These are phyloP conservation scores for Dacryopinax primogenitus DNA, from an alignment of 768 basidiomycete species.

Conservation along the genomic window DNA sequence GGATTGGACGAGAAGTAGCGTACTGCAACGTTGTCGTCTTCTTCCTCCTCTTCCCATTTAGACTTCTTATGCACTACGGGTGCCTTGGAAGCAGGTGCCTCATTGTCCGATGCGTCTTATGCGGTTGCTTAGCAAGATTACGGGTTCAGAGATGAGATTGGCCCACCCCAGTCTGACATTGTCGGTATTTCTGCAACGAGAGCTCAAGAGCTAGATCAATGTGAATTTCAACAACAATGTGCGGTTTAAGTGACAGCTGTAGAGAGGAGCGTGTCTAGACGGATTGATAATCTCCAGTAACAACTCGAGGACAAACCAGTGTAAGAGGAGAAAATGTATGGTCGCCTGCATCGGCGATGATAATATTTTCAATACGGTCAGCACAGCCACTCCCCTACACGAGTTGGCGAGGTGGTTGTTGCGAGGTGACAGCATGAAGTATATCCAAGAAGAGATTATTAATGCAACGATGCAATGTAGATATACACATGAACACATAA, in stretches of 20 bases:
- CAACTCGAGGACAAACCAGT: too few species aligned
- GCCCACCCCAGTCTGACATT: slow-evolving; percentile 41
- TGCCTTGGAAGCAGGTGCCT: slow-evolving; percentile 24
- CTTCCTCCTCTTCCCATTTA: slow-evolving; percentile 88
- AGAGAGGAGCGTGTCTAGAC: too few species aligned
- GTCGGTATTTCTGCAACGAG: background rate
- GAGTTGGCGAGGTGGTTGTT: too few species aligned
- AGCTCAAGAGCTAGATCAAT: background rate
- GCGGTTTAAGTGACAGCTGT: too few species aligned
- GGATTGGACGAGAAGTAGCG: slow-evolving; percentile 25
- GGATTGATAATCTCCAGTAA: too few species aligned
- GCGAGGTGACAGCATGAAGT: too few species aligned
- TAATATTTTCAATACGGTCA: background rate
- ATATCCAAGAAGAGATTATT: too few species aligned
- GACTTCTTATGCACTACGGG: slow-evolving; percentile 31
- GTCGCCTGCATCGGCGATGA: too few species aligned
- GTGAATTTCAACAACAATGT: too few species aligned
- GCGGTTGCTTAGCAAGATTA: slow-evolving; percentile 21
- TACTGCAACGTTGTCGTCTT: slow-evolving; percentile 72
- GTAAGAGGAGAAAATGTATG: too few species aligned
- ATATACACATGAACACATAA: background rate
- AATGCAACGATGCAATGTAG: background rate
- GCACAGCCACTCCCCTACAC: background rate
- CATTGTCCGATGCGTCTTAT: slow-evolving; percentile 31
- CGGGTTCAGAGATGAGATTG: background rate